Conservation (phyloP, 2,329 filamentous ascomycete genomes). For the Sarocladium strictum region DNA sequence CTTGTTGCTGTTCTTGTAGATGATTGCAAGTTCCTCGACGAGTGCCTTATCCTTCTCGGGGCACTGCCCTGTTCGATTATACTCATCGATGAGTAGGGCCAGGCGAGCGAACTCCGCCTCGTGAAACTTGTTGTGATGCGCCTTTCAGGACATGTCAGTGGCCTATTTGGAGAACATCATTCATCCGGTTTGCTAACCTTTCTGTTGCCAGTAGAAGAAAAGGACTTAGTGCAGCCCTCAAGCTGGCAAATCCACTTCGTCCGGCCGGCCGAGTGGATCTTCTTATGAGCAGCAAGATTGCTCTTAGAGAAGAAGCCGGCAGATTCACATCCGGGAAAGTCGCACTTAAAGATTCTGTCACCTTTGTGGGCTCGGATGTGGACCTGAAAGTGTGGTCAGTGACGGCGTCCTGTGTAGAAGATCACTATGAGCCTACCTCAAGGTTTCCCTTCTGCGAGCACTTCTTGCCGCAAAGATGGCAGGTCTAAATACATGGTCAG, state of each 20-base stretch:
- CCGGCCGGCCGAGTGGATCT: constrained; percentile 72
- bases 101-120: constrained; percentile 55
- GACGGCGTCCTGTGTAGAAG: background rate
- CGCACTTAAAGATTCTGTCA: constrained; percentile 77
- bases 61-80: constrained; percentile 37
- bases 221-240: constrained; percentile 79
- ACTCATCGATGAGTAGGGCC: constrained; percentile 64
- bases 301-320: constrained; percentile 82
- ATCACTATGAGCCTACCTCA: constrained; percentile 51
- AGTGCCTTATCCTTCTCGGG: constrained; percentile 64
- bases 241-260: constrained; percentile 70
- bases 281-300: constrained; percentile 78
- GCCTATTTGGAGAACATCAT: background rate
- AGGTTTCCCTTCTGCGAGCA: constrained; percentile 92
- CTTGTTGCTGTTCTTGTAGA: constrained; percentile 99
- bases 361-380: constrained; percentile 85
- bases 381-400: too few species aligned
- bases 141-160: constrained; percentile 37
- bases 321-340: constrained; percentile 52
- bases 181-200: constrained; percentile 53
- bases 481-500: background rate
- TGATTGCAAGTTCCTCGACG: constrained; percentile 73
- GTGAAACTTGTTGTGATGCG: constrained; percentile 94
- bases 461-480: constrained; percentile 56
- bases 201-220: constrained; percentile 85